Evolutionary conservation across 495 filamentous ascomycete species (phyloP), one percentile per base, ranked within the genome.

Genomic region (Tuber umbilicatum): DNA sequence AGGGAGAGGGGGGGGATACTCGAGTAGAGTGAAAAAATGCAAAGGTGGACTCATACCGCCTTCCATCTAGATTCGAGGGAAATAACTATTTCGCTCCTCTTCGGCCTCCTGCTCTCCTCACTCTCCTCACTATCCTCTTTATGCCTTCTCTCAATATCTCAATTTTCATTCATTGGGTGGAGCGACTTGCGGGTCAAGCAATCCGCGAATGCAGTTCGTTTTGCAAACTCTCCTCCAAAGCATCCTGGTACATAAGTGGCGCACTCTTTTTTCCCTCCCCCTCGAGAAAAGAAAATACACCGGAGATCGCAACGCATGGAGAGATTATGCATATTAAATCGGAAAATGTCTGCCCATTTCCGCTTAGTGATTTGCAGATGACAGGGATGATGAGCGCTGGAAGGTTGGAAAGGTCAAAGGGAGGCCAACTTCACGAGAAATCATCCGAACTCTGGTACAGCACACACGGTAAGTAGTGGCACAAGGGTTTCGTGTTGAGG

Each of bases 51-150:
- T 17, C n/a, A 64, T 64, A 64, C 55, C 9, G 23, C 16, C 23
- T 19, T 64, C 27, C 27, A 14, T 64, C 55, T 31, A 64, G n/a
- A 64, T 64, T 64, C 55, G 55, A 64, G 55, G 55, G 55, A 64
- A 64, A 64, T 64, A 64, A 64, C 55, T 31, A 31, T 64, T 64
- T 64, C 55, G 27, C 55, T 64, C 27, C 55, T 64, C 55, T 31
- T 64, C 50, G n/a, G n/a, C n/a, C 4, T 27, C 50, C n/a, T 60
- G n/a, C n/a, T 60, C 50, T 55, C 47, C 47, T 31, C 50, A 23
- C 23, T 50, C 47, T 23, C 47, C 47, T 23, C 47, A 50, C 31
- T 31, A n/a, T 60, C 55, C 55, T 64, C 55, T 64, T 64, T 64
- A 12, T 64, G 55, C 55, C 55, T 31, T 31, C n/a, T 64, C 27